Conservation (phyloP, 2,329 filamentous ascomycete species). For the Lizonia empirigonia region DNA sequence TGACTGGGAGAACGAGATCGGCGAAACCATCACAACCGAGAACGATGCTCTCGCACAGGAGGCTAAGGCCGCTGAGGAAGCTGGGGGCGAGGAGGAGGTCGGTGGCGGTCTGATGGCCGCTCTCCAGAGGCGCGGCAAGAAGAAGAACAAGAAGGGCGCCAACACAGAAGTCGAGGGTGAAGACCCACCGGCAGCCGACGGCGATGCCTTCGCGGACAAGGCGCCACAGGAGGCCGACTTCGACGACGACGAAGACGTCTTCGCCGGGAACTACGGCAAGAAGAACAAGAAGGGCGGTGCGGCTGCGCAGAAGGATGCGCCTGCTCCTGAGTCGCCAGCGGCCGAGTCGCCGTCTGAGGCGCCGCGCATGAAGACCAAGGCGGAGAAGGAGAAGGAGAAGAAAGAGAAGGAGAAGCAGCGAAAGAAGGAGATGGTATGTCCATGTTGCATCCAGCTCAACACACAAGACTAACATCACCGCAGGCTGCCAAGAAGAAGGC, state of each 20-base stretch:
- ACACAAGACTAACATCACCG: conserved; percentile 5
- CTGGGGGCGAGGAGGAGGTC: conserved; percentile 56
- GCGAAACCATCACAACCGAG: conserved; percentile 72
- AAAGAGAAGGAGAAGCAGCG: conserved; percentile 98
- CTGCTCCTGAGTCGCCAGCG: conserved; percentile 39
- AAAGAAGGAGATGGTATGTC: conserved; percentile 93
- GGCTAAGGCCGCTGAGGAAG: conserved; percentile 34
- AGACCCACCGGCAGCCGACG: conserved; percentile 52
- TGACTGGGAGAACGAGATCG: conserved; percentile 94
- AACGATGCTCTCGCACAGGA: conserved; percentile 54
- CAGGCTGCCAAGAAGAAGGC: conserved; percentile 63
- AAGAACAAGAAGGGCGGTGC: conserved; percentile 70
- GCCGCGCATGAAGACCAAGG: conserved; percentile 82
- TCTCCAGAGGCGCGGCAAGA: conserved; percentile 64
- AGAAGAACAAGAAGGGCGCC: conserved; percentile 81
- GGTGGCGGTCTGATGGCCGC: conserved; percentile 56
- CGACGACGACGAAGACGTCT: conserved; percentile 75
- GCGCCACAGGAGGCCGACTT: conserved; percentile 77
- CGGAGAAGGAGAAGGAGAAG: conserved; percentile 97
- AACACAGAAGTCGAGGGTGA: conserved; percentile 75
- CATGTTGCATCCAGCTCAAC: neutral
- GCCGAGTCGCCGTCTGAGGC: conserved; percentile 31
- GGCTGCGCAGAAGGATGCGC: conserved; percentile 45
- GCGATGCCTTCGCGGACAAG: conserved; percentile 62
- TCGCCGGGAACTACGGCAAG: conserved; percentile 68